Conservation (phyloP, 2,329 filamentous ascomycete genomes). For the Ascochyta clinopodiicola region DNA sequence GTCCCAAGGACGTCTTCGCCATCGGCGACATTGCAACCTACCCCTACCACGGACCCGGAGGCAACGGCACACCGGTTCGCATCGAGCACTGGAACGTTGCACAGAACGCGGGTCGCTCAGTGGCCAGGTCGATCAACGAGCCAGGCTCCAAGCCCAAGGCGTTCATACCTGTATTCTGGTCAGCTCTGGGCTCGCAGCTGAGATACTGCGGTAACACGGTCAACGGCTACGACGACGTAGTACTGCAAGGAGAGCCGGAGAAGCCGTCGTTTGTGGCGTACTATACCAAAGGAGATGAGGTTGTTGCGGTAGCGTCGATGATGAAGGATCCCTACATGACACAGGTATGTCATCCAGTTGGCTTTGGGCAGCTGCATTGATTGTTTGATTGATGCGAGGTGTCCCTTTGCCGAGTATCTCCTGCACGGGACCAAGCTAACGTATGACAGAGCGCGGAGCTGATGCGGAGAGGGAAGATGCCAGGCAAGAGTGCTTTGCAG, state of each 20-base stretch:
- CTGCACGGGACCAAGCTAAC: slow-evolving; percentile 1
- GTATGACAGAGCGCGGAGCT: slow-evolving; percentile 75
- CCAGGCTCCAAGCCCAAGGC: slow-evolving; percentile 66
- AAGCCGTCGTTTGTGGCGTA: slow-evolving; percentile 86
- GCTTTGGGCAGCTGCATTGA: not conserved
- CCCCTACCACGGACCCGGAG: slow-evolving; percentile 89
- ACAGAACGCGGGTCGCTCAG: slow-evolving; percentile 85
- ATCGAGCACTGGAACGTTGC: slow-evolving; percentile 99
- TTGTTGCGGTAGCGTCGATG: slow-evolving; percentile 92
- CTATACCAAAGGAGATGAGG: slow-evolving; percentile 83
- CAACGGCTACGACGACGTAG: slow-evolving; percentile 83
- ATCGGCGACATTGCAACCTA: slow-evolving; percentile 95
- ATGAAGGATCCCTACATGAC: slow-evolving; percentile 84
- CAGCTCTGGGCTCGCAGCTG: slow-evolving; percentile 84
- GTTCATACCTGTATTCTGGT: slow-evolving; percentile 98
- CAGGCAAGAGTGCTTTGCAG: slow-evolving; percentile 76
- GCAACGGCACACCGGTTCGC: slow-evolving; percentile 73
- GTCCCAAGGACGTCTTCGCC: slow-evolving; percentile 84
- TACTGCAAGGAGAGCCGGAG: slow-evolving; percentile 74
- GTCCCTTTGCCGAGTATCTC: not conserved
- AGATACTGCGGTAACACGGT: slow-evolving; percentile 90
- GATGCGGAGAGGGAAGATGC: slow-evolving; percentile 84
- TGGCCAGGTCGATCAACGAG: slow-evolving; percentile 77
- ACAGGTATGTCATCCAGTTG: slow-evolving; percentile 6
- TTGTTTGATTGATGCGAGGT: not conserved